These are phyloP conservation scores for Cutaneotrichosporon spelunceum DNA, from an alignment of 1,284 basidiomycete genomes.

Conservation along the genomic window DNA sequence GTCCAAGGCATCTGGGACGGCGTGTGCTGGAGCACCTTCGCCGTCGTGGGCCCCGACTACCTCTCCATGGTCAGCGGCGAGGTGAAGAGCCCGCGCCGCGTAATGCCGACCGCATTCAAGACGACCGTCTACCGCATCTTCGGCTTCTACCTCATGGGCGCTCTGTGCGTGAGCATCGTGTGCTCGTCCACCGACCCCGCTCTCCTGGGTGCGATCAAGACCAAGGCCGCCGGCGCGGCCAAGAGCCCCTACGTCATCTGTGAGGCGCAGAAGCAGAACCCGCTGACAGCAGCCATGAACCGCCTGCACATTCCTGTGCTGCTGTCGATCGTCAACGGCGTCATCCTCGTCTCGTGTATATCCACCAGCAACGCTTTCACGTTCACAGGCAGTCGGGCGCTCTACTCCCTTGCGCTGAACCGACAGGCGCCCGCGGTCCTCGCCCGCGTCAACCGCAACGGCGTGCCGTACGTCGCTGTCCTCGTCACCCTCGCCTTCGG, in stretches of 20 bases:
- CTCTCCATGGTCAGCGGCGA: conserved; percentile 31
- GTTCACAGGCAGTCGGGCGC: conserved; percentile 31
- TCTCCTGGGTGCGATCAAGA: conserved; percentile 26
- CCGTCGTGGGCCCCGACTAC: conserved; percentile 35
- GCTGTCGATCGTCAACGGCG: conserved; percentile 46
- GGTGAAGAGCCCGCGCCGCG: conserved; percentile 30
- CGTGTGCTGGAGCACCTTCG: conserved; percentile 37
- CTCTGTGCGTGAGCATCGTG: conserved; percentile 36
- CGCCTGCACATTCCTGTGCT: conserved; percentile 42
- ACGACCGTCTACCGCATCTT: conserved; percentile 35
- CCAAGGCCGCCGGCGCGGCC: conserved; percentile 21
- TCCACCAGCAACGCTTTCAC: conserved; percentile 42
- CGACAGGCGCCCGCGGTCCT: conserved; percentile 54
- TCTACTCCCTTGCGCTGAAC: conserved; percentile 48
- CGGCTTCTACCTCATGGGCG: conserved; percentile 38
- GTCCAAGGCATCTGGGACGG: conserved; percentile 36
- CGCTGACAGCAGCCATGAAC: conserved; percentile 4
- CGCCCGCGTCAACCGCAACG: conserved; percentile 53
- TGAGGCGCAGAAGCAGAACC: no score
- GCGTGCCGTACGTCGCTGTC: conserved; percentile 47
- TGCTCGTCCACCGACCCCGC: conserved; percentile 17
- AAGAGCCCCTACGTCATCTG: conserved; percentile 36
- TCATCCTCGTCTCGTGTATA: conserved; percentile 43
- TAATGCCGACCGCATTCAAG: conserved; percentile 41
- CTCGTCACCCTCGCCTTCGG: conserved; percentile 25